Conservation (phyloP, 331 rosid genomes). For the Quercus phellos region DNA sequence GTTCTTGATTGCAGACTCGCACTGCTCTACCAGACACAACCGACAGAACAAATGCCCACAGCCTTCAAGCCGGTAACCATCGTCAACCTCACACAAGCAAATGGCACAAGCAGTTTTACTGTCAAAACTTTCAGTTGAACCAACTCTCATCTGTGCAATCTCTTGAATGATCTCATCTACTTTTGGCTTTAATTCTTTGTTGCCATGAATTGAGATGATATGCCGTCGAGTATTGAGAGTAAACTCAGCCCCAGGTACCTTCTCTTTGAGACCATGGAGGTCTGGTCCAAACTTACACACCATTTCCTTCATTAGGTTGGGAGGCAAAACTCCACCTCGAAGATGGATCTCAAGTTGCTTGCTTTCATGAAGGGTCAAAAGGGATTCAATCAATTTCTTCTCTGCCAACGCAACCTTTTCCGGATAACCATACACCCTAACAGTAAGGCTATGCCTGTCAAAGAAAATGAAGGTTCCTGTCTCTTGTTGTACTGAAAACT, state of each 20-base stretch:
- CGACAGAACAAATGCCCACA: conserved; percentile 71
- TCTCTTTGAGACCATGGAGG: conserved; percentile 64
- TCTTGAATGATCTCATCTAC: conserved; percentile 57
- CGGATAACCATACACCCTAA: conserved; percentile 62
- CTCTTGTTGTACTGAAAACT: conserved; percentile 55
- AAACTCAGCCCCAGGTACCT: conserved; percentile 60
- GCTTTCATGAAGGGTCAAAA: conserved; percentile 53
- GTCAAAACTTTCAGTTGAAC: conserved; percentile 31
- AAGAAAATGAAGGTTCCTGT: conserved; percentile 60
- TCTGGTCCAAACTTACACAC: conserved; percentile 79
- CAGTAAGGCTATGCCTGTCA: conserved; percentile 50
- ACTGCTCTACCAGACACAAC: conserved; percentile 74
- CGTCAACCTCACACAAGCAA: conserved; percentile 87
- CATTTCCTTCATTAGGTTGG: conserved; percentile 76
- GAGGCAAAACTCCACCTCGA: conserved; percentile 62
- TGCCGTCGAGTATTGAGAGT: conserved; percentile 56
- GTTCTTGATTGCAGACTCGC: conserved; percentile 70
- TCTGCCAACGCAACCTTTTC: conserved; percentile 47
- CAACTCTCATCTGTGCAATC: conserved; percentile 34
- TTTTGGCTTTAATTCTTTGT: conserved; percentile 60
- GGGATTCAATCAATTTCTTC: conserved; percentile 56
- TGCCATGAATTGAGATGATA: conserved; percentile 47
- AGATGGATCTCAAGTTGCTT: conserved; percentile 69
- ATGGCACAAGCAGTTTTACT: conserved; percentile 61
- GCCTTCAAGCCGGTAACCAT: conserved; percentile 64